Percentiles rank a stretch among this genome's conserved stretches.
phyloP scores from a whole-genome alignment of 768 basidiomycete genomes.

The Albatrellus ellisii region DNA sequence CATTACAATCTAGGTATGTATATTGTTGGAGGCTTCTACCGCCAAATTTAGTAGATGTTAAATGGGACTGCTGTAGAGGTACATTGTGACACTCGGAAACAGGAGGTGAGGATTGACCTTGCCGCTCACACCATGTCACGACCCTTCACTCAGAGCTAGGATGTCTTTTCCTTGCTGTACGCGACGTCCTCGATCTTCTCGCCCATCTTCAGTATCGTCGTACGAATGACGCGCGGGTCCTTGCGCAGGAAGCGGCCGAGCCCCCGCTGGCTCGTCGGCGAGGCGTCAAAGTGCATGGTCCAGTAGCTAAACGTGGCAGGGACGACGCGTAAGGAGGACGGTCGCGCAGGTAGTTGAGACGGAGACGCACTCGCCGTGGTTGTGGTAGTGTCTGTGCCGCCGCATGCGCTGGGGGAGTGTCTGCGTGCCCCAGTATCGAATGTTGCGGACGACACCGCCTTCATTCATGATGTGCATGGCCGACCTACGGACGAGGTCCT shows the following conservation, averaged over 20 bases:
- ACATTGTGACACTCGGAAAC: too few species aligned
- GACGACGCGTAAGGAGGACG: conserved; percentile 4
- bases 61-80: too few species aligned
- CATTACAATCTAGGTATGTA: too few species aligned
- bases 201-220: conserved; percentile 70
- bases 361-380: conserved; percentile 61
- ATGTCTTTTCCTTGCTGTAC: conserved; percentile 31
- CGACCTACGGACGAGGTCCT: conserved; percentile 57
- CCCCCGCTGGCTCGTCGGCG: conserved; percentile 50
- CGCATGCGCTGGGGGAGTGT: conserved; percentile 67
- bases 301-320: conserved; percentile 48
- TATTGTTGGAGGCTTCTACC: too few species aligned
- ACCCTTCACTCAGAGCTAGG: conserved; percentile 10
- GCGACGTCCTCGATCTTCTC: conserved; percentile 62
- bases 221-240: conserved; percentile 76
- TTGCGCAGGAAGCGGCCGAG: conserved; percentile 57
- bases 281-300: conserved; percentile 84
- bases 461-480: conserved; percentile 58
- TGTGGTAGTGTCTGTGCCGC: conserved; percentile 40
- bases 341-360: background rate
- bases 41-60: too few species aligned
- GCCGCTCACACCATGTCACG: background rate
- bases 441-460: conserved; percentile 73
- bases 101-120: too few species aligned
- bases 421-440: conserved; percentile 63